Conservation (phyloP, 768 basidiomycete genomes). For the Xerocomus spinulosus region DNA sequence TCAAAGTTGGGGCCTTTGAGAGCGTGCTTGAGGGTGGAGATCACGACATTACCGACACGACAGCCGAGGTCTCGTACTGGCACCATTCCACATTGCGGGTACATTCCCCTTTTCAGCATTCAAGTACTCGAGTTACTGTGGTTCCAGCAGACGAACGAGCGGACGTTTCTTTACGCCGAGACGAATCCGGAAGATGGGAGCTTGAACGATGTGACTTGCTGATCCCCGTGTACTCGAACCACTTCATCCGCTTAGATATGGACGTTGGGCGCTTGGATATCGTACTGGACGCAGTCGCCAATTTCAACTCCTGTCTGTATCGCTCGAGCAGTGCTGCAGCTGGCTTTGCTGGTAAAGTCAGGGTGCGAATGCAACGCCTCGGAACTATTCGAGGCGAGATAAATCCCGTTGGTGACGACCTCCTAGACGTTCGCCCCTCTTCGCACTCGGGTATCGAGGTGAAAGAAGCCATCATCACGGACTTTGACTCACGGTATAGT, state of each 20-base stretch:
- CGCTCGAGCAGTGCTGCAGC: slow-evolving; percentile 9
- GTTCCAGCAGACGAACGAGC: slow-evolving; percentile 10
- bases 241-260: slow-evolving; percentile 2
- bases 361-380: slow-evolving; percentile 10
- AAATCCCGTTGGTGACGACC: slow-evolving; percentile 9
- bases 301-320: slow-evolving; percentile 20
- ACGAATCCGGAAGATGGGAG: slow-evolving; percentile 4
- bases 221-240: slow-evolving; percentile 7
- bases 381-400: neutral
- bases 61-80: slow-evolving; percentile 12
- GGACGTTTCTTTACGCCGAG: slow-evolving; percentile 4
- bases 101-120: slow-evolving; percentile 1
- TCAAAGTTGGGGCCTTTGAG: slow-evolving; percentile 11
- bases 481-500: slow-evolving; percentile 10
- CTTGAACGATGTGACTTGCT: slow-evolving; percentile 15
- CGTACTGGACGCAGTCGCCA: slow-evolving; percentile 13
- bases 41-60: slow-evolving; percentile 1
- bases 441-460: slow-evolving; percentile 2
- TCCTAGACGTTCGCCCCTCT: slow-evolving; percentile 1
- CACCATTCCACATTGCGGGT: slow-evolving; percentile 6
- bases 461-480: slow-evolving; percentile 12
- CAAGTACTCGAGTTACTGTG: slow-evolving; percentile 2
- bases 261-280: neutral
- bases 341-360: slow-evolving; percentile 10
- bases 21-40: slow-evolving; percentile 10